Conservation (phyloP, 2,329 filamentous ascomycete genomes). For the Aspergillaceae sp. region DNA sequence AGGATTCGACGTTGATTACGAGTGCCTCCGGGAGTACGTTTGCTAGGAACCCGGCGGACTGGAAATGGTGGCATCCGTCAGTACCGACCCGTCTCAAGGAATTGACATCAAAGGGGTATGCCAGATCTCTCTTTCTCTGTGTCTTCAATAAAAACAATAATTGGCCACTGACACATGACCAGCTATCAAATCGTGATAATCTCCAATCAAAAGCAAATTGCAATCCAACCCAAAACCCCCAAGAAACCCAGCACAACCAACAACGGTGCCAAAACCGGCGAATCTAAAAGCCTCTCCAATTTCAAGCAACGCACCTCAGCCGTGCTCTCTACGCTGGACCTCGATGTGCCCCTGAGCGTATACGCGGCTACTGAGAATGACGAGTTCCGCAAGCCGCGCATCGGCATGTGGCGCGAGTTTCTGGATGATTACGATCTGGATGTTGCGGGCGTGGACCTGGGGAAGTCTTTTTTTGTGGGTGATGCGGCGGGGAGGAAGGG, state of each 20-base stretch:
- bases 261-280: constrained; percentile 44
- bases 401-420: constrained; percentile 76
- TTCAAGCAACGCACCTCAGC: constrained; percentile 74
- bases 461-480: constrained; percentile 73
- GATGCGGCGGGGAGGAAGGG: constrained; percentile 60
- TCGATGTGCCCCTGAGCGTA: constrained; percentile 63
- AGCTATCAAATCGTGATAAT: constrained; percentile 71
- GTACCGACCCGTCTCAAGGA: constrained; percentile 61
- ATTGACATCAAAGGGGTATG: constrained; percentile 62
- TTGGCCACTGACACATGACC: neutral
- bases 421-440: constrained; percentile 53
- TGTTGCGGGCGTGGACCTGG: constrained; percentile 54
- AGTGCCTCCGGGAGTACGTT: constrained; percentile 76
- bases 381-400: constrained; percentile 74
- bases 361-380: constrained; percentile 84
- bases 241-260: constrained; percentile 39
- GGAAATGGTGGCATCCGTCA: constrained; percentile 82
- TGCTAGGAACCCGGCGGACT: constrained; percentile 62
- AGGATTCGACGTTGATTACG: constrained; percentile 82
- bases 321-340: constrained; percentile 49
- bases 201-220: constrained; percentile 82
- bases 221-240: constrained; percentile 57
- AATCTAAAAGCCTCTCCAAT: constrained; percentile 60
- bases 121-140: neutral
- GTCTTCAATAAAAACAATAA: neutral